Conservation (phyloP, 202 grass and related monocot genomes). For the Eragrostis tef region DNA sequence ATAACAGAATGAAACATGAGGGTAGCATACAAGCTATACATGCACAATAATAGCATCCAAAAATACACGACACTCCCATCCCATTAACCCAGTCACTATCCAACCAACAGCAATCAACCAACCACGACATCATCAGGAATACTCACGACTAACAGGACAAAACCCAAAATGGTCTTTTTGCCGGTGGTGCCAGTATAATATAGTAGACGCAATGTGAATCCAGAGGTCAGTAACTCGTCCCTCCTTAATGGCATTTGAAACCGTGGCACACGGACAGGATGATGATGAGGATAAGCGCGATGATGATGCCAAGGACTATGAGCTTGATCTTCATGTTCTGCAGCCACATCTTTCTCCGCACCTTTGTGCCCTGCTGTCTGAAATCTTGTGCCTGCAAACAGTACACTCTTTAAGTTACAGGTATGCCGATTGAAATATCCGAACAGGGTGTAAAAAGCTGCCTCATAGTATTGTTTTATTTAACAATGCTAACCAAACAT, state of each 20-base stretch:
- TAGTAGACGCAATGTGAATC: constrained; percentile 17
- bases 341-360: constrained; percentile 75
- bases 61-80: constrained; percentile 47
- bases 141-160: constrained; percentile 46
- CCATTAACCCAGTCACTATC: constrained; percentile 38
- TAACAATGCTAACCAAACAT: background rate
- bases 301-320: constrained; percentile 65
- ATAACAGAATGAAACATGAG: constrained; percentile 14
- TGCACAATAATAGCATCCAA: constrained; percentile 49
- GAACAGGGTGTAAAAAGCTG: background rate
- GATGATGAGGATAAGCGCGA: constrained; percentile 74
- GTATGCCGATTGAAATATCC: background rate
- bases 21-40: constrained; percentile 56
- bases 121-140: constrained; percentile 40
- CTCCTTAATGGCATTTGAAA: constrained; percentile 63
- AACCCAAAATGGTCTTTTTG: constrained; percentile 36
- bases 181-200: background rate
- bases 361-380: constrained; percentile 61
- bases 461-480: background rate
- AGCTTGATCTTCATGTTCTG: constrained; percentile 85
- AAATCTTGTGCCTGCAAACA: constrained; percentile 67
- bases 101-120: constrained; percentile 45
- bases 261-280: constrained; percentile 73
- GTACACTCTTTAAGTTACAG: background rate
- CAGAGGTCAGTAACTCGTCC: background rate